Conservation (phyloP, 257 asterid species). For the Salvia splendens region DNA sequence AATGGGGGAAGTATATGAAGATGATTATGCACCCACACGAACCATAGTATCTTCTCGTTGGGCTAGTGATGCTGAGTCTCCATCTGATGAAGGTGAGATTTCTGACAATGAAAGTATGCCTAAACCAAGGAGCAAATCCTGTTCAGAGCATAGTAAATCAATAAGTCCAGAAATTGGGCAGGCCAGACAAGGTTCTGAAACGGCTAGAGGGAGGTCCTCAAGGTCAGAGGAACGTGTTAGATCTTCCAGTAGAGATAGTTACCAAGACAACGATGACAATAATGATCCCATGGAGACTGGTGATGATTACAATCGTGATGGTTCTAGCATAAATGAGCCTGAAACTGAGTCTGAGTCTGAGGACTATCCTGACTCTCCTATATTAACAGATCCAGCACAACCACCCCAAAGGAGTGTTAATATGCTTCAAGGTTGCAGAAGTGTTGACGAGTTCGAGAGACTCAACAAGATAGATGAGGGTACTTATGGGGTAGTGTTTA, state of each 20-base stretch:
- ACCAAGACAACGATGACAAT: conserved; percentile 44
- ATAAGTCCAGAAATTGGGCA: conserved; percentile 56
- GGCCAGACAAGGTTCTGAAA: conserved; percentile 52
- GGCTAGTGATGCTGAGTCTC: conserved; percentile 73
- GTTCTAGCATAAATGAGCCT: conserved; percentile 44
- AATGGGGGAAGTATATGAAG: conserved; percentile 42
- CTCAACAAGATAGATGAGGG: conserved; percentile 94
- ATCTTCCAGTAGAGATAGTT: conserved; percentile 82
- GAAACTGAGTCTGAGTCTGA: conserved; percentile 56
- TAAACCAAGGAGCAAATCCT: conserved; percentile 44
- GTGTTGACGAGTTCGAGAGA: conserved; percentile 87
- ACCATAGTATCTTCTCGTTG: conserved; percentile 73
- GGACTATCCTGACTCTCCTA: conserved; percentile 48
- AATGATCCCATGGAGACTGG: conserved; percentile 57
- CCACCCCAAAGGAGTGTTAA: conserved; percentile 65
- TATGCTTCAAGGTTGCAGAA: conserved; percentile 94
- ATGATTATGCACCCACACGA: conserved; percentile 47
- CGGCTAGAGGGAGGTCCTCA: conserved; percentile 53
- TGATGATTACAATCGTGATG: conserved; percentile 44
- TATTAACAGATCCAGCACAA: conserved; percentile 44
- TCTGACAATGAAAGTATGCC: conserved; percentile 51
- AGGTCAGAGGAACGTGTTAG: conserved; percentile 64
- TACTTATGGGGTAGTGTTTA: conserved; percentile 85
- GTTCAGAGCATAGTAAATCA: conserved; percentile 45
- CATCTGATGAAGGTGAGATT: conserved; percentile 80